A percentile compares a stretch with the other conserved stretches of the same genome.
Evolutionary conservation across 768 basidiomycete genomes (phyloP).

Genomic region (Auricularia heimuer): DNA sequence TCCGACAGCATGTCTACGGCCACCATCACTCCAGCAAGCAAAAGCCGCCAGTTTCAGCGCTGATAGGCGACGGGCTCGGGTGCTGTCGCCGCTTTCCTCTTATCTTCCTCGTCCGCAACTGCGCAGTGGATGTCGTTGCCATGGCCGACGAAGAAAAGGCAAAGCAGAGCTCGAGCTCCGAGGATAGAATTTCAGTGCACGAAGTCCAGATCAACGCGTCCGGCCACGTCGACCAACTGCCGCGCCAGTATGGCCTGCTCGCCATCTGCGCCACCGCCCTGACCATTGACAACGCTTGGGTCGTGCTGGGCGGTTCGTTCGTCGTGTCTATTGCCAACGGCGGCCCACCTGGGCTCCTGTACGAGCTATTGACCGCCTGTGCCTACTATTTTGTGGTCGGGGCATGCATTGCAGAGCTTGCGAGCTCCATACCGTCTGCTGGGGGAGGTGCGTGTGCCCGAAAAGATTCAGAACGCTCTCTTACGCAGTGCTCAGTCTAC

Average conservation of each 20-base stretch:
- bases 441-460: not conserved
- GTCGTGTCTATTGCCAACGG: not conserved
- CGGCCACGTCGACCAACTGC: not conserved
- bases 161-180: not conserved
- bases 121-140: not conserved
- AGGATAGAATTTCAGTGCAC: not conserved
- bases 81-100: too few species aligned
- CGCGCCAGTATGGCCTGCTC: not conserved
- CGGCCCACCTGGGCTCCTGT: not conserved
- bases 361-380: not conserved
- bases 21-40: too few species aligned
- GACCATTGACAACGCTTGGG: slow-evolving; percentile 2
- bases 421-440: not conserved
- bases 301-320: not conserved
- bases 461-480: not conserved
- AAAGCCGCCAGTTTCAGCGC: too few species aligned
- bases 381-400: not conserved
- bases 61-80: too few species aligned
- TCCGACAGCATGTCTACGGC: too few species aligned
- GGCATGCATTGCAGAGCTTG: not conserved
- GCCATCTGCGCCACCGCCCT: not conserved
- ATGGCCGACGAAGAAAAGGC: not conserved
- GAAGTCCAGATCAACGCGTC: not conserved
- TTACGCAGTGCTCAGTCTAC: not conserved
- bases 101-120: too few species aligned